Evolutionary conservation across 805 yeast species (phyloP).

Genomic region (Kluyveromyces lactis): DNA sequence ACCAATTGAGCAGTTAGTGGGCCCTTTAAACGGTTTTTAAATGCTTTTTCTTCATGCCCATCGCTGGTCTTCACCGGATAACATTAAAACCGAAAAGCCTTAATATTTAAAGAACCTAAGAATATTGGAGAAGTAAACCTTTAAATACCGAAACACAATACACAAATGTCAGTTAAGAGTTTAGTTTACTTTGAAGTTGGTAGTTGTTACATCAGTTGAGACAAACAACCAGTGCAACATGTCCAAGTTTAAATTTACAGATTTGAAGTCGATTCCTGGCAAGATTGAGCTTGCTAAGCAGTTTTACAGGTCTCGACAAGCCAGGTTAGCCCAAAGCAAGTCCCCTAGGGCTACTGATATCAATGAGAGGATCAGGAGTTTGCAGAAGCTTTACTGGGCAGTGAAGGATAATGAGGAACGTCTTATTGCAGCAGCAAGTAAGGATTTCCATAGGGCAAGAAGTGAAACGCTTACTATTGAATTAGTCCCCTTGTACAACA

Average conservation of each 20-base stretch:
- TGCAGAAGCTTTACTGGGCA: slow-evolving; percentile 59
- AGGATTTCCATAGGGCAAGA: slow-evolving; percentile 60
- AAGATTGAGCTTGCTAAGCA: slow-evolving; percentile 10
- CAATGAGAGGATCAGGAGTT: slow-evolving; percentile 45
- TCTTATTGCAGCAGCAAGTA: slow-evolving; percentile 47
- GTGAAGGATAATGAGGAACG: slow-evolving; percentile 48
- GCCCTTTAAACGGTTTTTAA: too few species aligned
- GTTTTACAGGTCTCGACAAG: slow-evolving; percentile 14
- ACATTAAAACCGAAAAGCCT: too few species aligned
- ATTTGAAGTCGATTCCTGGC: slow-evolving; percentile 12
- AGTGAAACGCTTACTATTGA: slow-evolving; percentile 61
- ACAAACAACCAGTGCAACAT: background rate
- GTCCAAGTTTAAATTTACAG: slow-evolving; percentile 8
- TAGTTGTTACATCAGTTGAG: too few species aligned
- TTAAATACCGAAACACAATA: too few species aligned
- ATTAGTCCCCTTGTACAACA: slow-evolving; percentile 40
- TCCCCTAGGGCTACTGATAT: slow-evolving; percentile 15
- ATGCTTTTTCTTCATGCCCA: too few species aligned
- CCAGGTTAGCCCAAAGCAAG: slow-evolving; percentile 9
- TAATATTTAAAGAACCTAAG: too few species aligned
- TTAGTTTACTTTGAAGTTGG: too few species aligned
- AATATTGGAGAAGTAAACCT: too few species aligned
- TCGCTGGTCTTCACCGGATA: too few species aligned
- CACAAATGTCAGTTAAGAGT: too few species aligned
- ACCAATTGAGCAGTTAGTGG: too few species aligned